Percentiles rank a stretch among this genome's conserved stretches.
phyloP scores from a whole-genome alignment of 2,329 filamentous ascomycete genomes.

The Phyllosticta citribraziliensis region DNA sequence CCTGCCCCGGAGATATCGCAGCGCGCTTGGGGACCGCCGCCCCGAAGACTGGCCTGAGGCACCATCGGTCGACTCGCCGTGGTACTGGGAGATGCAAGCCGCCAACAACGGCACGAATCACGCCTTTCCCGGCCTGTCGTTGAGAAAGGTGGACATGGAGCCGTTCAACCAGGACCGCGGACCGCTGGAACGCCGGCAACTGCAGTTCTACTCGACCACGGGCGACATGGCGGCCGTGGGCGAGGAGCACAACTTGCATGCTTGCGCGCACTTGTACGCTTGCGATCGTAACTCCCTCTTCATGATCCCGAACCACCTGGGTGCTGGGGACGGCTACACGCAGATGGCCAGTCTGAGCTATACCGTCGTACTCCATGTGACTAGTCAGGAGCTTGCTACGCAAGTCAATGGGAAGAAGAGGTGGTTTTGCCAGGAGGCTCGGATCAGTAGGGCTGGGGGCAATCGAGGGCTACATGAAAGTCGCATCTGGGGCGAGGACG shows the following conservation, averaged over 20 bases:
- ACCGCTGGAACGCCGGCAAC: conserved; percentile 27
- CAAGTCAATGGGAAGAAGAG: conserved; percentile 18
- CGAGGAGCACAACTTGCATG: conserved; percentile 41
- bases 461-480: conserved; percentile 21
- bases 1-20: conserved; percentile 25
- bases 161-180: conserved; percentile 33
- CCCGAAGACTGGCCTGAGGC: conserved; percentile 19
- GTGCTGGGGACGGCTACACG: conserved; percentile 17
- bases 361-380: conserved; percentile 25
- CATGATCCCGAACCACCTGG: conserved; percentile 39
- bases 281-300: conserved; percentile 47
- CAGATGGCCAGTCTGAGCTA: conserved; percentile 24
- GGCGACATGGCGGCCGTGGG: conserved; percentile 21
- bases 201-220: conserved; percentile 24
- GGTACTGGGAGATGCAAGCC: conserved; percentile 22
- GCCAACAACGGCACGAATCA: conserved; percentile 29
- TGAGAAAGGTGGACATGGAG: conserved; percentile 44
- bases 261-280: conserved; percentile 48
- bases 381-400: conserved; percentile 17
- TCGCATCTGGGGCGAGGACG: conserved; percentile 21
- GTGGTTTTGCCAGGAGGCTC: conserved; percentile 25
- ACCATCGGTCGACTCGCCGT: conserved; percentile 26
- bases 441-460: conserved; percentile 17
- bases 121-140: conserved; percentile 35
- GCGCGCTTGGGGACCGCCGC: conserved; percentile 24